Percentiles rank a stretch among this genome's conserved stretches.
Evolutionary conservation across 2,329 filamentous ascomycete genomes (phyloP).

Genomic region (Verticillium nonalfalfae): DNA sequence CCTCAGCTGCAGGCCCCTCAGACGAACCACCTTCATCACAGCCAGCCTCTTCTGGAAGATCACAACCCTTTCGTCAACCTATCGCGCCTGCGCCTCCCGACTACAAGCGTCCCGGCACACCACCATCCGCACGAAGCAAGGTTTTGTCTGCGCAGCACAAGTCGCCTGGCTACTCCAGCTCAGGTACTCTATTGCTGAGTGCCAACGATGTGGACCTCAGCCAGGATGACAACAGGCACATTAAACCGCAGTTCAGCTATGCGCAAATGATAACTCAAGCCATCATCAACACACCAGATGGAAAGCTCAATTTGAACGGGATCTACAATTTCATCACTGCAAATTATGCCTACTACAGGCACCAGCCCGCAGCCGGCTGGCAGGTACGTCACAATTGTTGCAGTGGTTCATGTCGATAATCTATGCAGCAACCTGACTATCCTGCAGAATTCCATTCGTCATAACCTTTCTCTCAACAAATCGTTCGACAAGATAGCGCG

Average conservation of each 20-base stretch:
- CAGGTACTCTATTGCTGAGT: slow-evolving; percentile 37
- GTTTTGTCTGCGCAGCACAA: slow-evolving; percentile 22
- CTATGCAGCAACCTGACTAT: slow-evolving; percentile 15
- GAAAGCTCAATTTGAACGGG: slow-evolving; percentile 83
- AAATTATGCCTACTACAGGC: slow-evolving; percentile 88
- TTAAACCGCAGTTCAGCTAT: slow-evolving; percentile 96
- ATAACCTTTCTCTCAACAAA: slow-evolving; percentile 93
- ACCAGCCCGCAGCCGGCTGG: slow-evolving; percentile 75
- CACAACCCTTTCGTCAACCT: slow-evolving; percentile 29
- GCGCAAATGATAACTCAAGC: slow-evolving; percentile 96
- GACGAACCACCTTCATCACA: slow-evolving; percentile 8
- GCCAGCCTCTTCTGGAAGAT: slow-evolving; percentile 6
- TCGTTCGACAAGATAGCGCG: slow-evolving; percentile 90
- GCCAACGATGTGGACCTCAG: slow-evolving; percentile 66
- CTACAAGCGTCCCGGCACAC: slow-evolving; percentile 55
- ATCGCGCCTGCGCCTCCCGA: slow-evolving; percentile 55
- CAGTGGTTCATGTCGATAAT: not conserved
- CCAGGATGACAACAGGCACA: slow-evolving; percentile 75
- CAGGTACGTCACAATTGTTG: slow-evolving; percentile 52
- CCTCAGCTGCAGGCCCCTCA: slow-evolving; percentile 6
- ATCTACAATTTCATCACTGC: slow-evolving; percentile 93
- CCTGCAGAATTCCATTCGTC: slow-evolving; percentile 81
- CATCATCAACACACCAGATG: slow-evolving; percentile 78
- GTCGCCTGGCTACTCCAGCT: slow-evolving; percentile 29
- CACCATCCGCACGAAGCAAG: slow-evolving; percentile 38